phyloP scores from a whole-genome alignment of 2,329 filamentous ascomycete genomes.

The Laburnicola sp. region DNA sequence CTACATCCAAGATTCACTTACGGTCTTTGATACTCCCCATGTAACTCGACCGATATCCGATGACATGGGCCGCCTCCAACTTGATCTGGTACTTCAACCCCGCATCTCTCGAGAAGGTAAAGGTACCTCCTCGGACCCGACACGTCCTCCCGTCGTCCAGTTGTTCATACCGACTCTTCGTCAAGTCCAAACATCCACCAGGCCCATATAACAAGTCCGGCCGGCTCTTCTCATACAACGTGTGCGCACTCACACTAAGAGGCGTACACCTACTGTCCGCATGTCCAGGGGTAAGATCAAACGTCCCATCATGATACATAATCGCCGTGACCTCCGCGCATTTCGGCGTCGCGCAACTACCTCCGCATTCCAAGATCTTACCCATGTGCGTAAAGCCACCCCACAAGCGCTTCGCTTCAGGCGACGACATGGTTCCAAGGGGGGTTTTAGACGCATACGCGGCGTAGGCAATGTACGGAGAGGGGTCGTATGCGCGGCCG shows the following conservation, averaged over 20 bases:
- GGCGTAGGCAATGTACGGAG: conserved; percentile 26
- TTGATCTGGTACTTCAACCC: conserved; percentile 51
- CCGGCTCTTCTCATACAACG: conserved; percentile 59
- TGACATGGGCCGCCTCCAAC: conserved; percentile 51
- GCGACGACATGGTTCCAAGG: conserved; percentile 6
- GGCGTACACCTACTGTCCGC: conserved; percentile 51
- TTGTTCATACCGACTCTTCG: conserved; percentile 49
- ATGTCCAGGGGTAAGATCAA: conserved; percentile 53
- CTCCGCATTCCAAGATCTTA: conserved; percentile 60
- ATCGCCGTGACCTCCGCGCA: conserved; percentile 48
- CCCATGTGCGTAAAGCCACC: conserved; percentile 53
- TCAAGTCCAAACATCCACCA: conserved; percentile 53
- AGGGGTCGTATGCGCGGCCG: conserved; percentile 42
- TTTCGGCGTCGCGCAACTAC: conserved; percentile 54
- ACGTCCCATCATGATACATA: conserved; percentile 49
- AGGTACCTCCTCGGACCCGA: conserved; percentile 46
- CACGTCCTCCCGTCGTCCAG: conserved; percentile 44
- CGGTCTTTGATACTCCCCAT: conserved; percentile 53
- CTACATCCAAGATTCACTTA: conserved; percentile 6
- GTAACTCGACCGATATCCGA: conserved; percentile 52
- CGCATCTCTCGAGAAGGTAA: conserved; percentile 29
- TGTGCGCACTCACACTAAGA: conserved; percentile 56
- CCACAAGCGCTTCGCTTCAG: conserved; percentile 13
- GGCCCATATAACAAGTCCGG: conserved; percentile 57
- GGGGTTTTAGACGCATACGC: conserved; percentile 11